Evolutionary conservation across 169 alveolate genomes (phyloP).

Genomic region (Cryptosporidium meleagridis): DNA sequence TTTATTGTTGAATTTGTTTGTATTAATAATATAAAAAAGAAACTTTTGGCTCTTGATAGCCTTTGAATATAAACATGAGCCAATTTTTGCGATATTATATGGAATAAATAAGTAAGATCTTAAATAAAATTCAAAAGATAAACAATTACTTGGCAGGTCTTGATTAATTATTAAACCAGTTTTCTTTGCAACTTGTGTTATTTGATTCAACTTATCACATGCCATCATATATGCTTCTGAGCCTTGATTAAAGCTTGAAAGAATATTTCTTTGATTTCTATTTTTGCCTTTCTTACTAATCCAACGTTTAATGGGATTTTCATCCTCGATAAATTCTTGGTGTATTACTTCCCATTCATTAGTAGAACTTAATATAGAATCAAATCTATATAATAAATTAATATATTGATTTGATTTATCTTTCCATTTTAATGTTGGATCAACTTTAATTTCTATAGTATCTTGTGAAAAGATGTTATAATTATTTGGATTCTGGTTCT

Average conservation of each 20-base stretch:
- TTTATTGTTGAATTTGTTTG: background rate
- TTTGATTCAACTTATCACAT: conserved; percentile 20
- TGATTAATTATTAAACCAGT: background rate
- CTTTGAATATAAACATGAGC: conserved; percentile 35
- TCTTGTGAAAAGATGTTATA: background rate
- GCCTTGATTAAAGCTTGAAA: conserved; percentile 63
- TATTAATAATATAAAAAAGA: background rate
- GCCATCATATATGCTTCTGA: conserved; percentile 30
- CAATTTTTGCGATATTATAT: conserved; percentile 1
- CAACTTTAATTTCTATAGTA: background rate
- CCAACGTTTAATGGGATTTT: conserved; percentile 63
- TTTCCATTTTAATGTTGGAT: conserved; percentile 44
- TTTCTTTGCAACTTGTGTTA: background rate
- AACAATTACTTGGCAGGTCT: background rate
- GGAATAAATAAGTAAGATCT: conserved; percentile 45
- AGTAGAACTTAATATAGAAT: background rate
- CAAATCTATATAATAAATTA: background rate
- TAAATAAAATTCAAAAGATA: conserved; percentile 42
- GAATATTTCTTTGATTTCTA: conserved; percentile 1
- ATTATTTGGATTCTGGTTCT: background rate
- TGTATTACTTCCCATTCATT: conserved; percentile 28
- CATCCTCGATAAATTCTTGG: conserved; percentile 27
- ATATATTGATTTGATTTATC: conserved; percentile 5
- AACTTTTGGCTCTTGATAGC: background rate
- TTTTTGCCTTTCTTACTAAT: conserved; percentile 11